Evolutionary conservation across 2,329 filamentous ascomycete species (phyloP), one percentile per base, ranked within the genome.

Genomic region (Colletotrichum sp.): DNA sequence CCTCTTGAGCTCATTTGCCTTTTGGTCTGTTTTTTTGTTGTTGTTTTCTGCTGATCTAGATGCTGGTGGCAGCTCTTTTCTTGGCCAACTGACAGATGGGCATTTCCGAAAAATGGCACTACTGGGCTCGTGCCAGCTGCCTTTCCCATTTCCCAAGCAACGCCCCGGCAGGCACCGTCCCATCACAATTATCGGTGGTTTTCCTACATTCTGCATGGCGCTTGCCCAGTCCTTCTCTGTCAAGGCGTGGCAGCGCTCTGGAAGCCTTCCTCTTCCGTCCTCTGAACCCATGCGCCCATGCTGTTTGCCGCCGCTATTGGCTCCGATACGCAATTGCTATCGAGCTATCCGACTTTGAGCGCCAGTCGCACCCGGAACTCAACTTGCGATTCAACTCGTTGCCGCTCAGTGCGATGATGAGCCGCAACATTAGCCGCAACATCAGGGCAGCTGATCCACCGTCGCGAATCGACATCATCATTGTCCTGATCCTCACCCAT

Each of bases 261-360:
- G 71, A 73, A 73, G 66, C 66, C 32, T 73, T 73, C 71, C 66
- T 64, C 56, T 69, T 69, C 65, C 18, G 71, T 71, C 48, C 24
- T 61, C 55, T 18, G 43, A 48, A 18, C 34, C 34, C 48, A 34
- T 43, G 52, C 48, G 28, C 13, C 5, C 30, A 28, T 71, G 61
- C 62, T n/a, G 28, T 21, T 70, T 67, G 38, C 28, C 55, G 55
- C 64, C 64, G 36, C 70, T 56, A 36, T 55, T 72, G 70, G 28
- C 28, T 48, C 28, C 21, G 8, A 52, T 21, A 55, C 65, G 28
- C 65, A 30, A 13, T 21, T 55, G 15, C 8, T 62, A 24, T 36
- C 55, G 26, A 21, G n/a, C 55, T 18, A 34, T 26, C 18, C 43
- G n/a, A 48, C 18, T 43, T 43, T 43, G 18, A 32, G 48, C 26